Base-by-base conservation (phyloP, 2,329 filamentous ascomycete species). In the Penicillium capsulatum region DNA sequence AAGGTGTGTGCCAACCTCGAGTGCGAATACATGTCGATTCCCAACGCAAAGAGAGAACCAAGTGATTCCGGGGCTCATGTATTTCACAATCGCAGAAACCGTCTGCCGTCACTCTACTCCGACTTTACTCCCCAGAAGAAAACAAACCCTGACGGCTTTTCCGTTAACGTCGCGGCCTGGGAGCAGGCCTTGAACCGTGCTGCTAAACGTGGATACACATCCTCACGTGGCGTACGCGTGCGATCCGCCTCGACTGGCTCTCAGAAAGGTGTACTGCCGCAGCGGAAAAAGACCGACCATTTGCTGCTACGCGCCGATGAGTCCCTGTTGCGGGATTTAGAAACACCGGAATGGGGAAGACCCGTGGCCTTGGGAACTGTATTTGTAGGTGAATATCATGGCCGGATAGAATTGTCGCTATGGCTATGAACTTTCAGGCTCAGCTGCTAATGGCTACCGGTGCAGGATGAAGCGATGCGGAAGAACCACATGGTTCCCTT, bases 21-120 rank as follows among this genome's bases (percentile, higher is more conserved):
- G 26, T n/a, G 13, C 26, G 9, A 72, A 6, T 68, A 71, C 9
- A 32, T 22, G 1, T 10, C 6, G 14, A 4, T 13, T 4, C 30
- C 6, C 7, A 31, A 16, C 9, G 8, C 6, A 30, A 9, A 30
- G 6, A 6, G 27, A 10, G 13, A 7, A 30, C 8, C 13, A 24
- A 22, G n/a, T n/a, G n/a, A n/a, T n/a, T n/a, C n/a, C n/a, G n/a
- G n/a, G n/a, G n/a, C n/a, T n/a, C n/a, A n/a, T 40, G 36, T 40
- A 33, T 26, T 17, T 20, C 7, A 7, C n/a, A 28, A 36, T 38
- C 9, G 4, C 30, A 88, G 83, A 68, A 77, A 82, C 48, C 85
- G 89, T 34, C 75, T 95, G 9, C 82, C 86, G 9, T 90, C 88
- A 4, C 80, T 95, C 31, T 95, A 94, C 68, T 90, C 88, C 33